These are phyloP conservation scores for Botrytis hyacinthi DNA, from an alignment of 2,329 filamentous ascomycete species.

Conservation along the genomic window DNA sequence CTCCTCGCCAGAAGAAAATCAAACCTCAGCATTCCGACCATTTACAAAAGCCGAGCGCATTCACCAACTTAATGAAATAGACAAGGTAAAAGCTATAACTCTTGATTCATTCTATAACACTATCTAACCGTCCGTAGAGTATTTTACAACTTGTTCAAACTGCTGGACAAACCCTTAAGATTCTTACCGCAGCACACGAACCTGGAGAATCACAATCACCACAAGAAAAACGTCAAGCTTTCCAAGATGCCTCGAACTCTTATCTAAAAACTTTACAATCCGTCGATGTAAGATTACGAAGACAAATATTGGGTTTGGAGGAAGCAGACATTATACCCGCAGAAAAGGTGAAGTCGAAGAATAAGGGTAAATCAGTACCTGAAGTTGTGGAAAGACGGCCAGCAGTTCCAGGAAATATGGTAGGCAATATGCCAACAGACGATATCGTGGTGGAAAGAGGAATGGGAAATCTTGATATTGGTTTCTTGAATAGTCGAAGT, in stretches of 20 bases:
- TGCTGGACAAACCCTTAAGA: slow-evolving; percentile 61
- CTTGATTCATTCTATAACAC: not conserved
- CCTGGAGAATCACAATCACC: slow-evolving; percentile 19
- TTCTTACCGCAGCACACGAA: slow-evolving; percentile 53
- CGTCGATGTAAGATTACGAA: slow-evolving; percentile 70
- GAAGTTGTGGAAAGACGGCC: slow-evolving; percentile 5
- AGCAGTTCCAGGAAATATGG: slow-evolving; percentile 4
- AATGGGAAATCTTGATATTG: slow-evolving; percentile 68
- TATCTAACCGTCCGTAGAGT: slow-evolving; percentile 30
- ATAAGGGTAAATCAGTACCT: slow-evolving; percentile 17
- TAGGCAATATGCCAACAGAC: slow-evolving; percentile 18
- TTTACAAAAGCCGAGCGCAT: slow-evolving; percentile 77
- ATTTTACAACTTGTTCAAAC: slow-evolving; percentile 52
- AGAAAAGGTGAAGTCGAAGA: slow-evolving; percentile 33
- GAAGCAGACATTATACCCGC: slow-evolving; percentile 71
- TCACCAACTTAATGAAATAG: slow-evolving; percentile 74
- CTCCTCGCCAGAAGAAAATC: slow-evolving; percentile 20
- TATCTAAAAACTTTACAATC: slow-evolving; percentile 73
- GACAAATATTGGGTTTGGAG: slow-evolving; percentile 76
- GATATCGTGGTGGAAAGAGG: slow-evolving; percentile 43
- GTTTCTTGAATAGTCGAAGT: slow-evolving; percentile 84
- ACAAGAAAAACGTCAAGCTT: slow-evolving; percentile 42
- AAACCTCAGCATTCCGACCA: slow-evolving; percentile 34
- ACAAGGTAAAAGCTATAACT: slow-evolving; percentile 51
- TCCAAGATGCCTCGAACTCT: slow-evolving; percentile 58